Percentiles rank a stretch among this genome's conserved stretches.
These are phyloP conservation scores for Spergularia azorica DNA, from an alignment of 179 eudicot species.

Conservation along the genomic window DNA sequence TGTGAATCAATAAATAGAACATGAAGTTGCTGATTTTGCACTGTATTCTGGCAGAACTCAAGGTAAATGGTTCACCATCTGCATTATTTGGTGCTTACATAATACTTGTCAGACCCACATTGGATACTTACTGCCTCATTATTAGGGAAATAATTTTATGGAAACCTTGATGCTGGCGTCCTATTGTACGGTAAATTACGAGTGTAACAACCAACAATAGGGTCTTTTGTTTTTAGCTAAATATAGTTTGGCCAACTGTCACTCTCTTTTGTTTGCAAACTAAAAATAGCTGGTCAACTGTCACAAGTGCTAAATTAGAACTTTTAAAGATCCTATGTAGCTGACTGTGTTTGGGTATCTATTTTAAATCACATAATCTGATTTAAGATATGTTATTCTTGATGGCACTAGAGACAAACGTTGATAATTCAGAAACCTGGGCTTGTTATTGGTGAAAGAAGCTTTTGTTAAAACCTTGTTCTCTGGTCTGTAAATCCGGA, in stretches of 20 bases:
- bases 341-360: not conserved
- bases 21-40: slow-evolving; percentile 24
- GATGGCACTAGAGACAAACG: not conserved
- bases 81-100: slow-evolving; percentile 7
- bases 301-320: not conserved
- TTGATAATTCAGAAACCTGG: not conserved
- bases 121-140: slow-evolving; percentile 5
- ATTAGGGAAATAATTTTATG: no score
- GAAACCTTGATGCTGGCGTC: slow-evolving; percentile 10
- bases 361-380: not conserved
- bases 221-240: slow-evolving; percentile 9
- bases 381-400: not conserved
- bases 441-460: no score
- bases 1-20: slow-evolving; percentile 30
- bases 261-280: not conserved
- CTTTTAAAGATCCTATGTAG: slow-evolving; percentile 5
- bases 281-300: slow-evolving; percentile 11
- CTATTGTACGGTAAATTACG: slow-evolving; percentile 18
- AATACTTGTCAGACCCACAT: slow-evolving; percentile 18
- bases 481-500: no score
- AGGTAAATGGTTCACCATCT: slow-evolving; percentile 8
- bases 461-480: no score
- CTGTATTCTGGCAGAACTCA: not conserved
- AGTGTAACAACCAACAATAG: no score
- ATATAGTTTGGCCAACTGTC: slow-evolving; percentile 15